Evolutionary conservation across 352 stramenopile genomes (phyloP), one percentile per base, ranked within the genome.

Genomic region (Phytophthora pluvialis): DNA sequence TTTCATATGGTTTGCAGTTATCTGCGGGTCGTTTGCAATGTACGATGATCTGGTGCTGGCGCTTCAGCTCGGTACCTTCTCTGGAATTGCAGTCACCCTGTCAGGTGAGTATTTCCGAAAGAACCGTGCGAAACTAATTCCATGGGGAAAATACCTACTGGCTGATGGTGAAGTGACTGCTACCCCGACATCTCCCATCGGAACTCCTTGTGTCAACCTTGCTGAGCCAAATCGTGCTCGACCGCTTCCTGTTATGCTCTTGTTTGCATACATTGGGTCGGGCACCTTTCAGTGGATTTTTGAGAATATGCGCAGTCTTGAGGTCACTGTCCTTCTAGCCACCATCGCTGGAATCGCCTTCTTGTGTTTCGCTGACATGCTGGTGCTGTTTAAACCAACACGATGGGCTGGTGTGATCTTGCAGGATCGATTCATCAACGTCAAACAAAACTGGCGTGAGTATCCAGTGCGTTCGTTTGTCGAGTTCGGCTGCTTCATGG

Each of bases 271-370:
- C 58, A 85, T 95, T 18, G 88, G 88, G 2, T 93, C 87, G 13
- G 84, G 87, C 31, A 95, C 87, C 8, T 95, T 95, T 55, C 84
- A 93, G 52, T 95, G 87, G 87, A 95, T 95, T 29, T 95, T 91
- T 48, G 88, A 95, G 52, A 93, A 95, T 55, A 88, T 93, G 45
- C 85, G 88, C 38, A 90, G 85, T 38, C 68, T 95, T 13, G 88
- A 95, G 66, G 83, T 95, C 25, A 94, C 84, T 4, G 79, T 94
- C 12, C 49, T 89, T 8, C 64, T 95, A 9, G 88, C 85, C 1
- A 90, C 88, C 0, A 76, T 94, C 15, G 88, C 88, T 46, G 88
- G 88, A 13, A 93, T 95, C 28, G 78, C 72, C n/a, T 95, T 95
- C 48, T 53, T 95, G 28, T 95, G 87, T 56, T 82, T 93, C 42